A percentile compares a stretch with the other conserved stretches of the same genome.
These are phyloP conservation scores for Erysiphe pulchra DNA, from an alignment of 2,329 filamentous ascomycete species.

Conservation along the genomic window DNA sequence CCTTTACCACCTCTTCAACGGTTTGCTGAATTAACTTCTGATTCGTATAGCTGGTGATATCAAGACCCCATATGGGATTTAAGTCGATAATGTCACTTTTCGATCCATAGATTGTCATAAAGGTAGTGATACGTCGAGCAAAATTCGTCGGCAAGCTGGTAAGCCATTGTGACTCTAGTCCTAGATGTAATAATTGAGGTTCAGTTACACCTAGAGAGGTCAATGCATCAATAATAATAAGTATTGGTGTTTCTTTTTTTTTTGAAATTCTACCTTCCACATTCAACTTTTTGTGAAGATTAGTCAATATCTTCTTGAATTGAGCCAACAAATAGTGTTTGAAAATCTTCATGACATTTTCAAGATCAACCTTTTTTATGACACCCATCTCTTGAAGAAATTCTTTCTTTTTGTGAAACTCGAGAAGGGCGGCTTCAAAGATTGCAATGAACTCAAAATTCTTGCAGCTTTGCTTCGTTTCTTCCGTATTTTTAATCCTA, in stretches of 20 bases:
- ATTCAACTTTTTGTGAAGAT: not conserved
- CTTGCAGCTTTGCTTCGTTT: slow-evolving; percentile 6
- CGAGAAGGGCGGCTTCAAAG: slow-evolving; percentile 5
- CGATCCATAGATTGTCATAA: slow-evolving; percentile 5
- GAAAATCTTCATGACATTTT: slow-evolving; percentile 3
- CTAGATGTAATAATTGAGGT: slow-evolving; percentile 3
- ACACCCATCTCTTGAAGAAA: slow-evolving; percentile 6
- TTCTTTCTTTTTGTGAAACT: slow-evolving; percentile 4
- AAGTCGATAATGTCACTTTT: not conserved
- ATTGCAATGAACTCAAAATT: slow-evolving; percentile 7
- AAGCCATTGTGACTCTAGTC: slow-evolving; percentile 3
- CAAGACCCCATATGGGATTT: slow-evolving; percentile 1
- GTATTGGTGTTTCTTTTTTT: slow-evolving; percentile 3
- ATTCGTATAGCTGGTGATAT: slow-evolving; percentile 5
- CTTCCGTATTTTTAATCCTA: slow-evolving; percentile 4
- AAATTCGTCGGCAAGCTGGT: slow-evolving; percentile 2
- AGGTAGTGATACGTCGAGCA: slow-evolving; percentile 5
- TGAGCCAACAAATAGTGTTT: slow-evolving; percentile 5
- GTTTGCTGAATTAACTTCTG: slow-evolving; percentile 6
- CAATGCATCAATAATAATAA: slow-evolving; percentile 9
- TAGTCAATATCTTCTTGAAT: slow-evolving; percentile 4
- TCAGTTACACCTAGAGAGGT: slow-evolving; percentile 3
- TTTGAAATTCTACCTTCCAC: not conserved
- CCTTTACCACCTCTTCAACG: slow-evolving; percentile 2
- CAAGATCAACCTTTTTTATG: slow-evolving; percentile 5